Evolutionary conservation across 257 asterid species (phyloP).

Genomic region (Cordia subcordata): DNA sequence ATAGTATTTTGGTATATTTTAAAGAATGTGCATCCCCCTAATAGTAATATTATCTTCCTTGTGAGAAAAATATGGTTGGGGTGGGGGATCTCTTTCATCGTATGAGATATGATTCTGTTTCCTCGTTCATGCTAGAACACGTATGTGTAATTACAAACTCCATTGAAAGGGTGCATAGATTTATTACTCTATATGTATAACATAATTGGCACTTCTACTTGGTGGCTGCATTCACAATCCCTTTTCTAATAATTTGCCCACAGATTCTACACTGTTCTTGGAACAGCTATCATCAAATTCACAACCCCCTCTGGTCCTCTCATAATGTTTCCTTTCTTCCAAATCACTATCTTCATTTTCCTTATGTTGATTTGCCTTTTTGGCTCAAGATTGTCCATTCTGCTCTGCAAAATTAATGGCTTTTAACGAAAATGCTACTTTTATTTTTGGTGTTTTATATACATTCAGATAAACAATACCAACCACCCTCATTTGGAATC

Average conservation of each 20-base stretch:
- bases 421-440: too few relatives aligned
- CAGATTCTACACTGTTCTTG: background rate
- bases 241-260: background rate
- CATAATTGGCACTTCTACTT: background rate
- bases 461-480: too few relatives aligned
- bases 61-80: too few relatives aligned
- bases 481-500: too few relatives aligned
- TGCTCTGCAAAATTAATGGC: too few relatives aligned
- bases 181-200: slow-evolving; percentile 1
- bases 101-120: background rate
- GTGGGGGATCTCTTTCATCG: background rate
- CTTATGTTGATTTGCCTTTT: too few relatives aligned
- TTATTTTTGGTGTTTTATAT: too few relatives aligned
- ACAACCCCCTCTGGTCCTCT: too few relatives aligned
- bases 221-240: background rate
- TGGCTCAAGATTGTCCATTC: too few relatives aligned
- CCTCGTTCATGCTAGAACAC: slow-evolving; percentile 6
- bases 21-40: too few relatives aligned
- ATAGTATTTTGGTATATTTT: too few relatives aligned
- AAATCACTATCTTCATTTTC: background rate
- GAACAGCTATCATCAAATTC: background rate
- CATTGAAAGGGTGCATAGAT: background rate
- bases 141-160: background rate
- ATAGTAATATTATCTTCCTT: too few relatives aligned
- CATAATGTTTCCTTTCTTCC: background rate